Evolutionary conservation across 441 rosid species (phyloP).

Genomic region (Cnidoscolus chayamansa): DNA sequence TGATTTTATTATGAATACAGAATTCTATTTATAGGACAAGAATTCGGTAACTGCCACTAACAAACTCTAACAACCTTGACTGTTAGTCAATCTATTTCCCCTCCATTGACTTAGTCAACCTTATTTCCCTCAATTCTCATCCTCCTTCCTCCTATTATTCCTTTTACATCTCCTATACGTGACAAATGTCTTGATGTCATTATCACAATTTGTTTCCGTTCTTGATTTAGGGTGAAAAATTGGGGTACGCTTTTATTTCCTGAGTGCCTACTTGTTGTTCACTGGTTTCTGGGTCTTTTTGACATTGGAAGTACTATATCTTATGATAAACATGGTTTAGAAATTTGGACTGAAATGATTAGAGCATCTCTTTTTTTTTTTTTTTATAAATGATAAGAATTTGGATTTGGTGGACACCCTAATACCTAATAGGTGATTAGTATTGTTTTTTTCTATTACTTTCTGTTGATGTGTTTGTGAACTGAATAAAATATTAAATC

Average conservation of each 20-base stretch:
- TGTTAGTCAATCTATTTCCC: too few relatives aligned
- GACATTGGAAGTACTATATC: neutral
- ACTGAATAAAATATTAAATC: neutral
- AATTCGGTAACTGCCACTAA: too few relatives aligned
- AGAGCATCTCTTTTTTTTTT: neutral
- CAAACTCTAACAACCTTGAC: too few relatives aligned
- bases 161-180: too few relatives aligned
- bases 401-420: neutral
- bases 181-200: neutral
- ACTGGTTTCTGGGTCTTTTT: neutral
- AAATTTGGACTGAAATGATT: too few relatives aligned
- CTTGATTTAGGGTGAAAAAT: too few relatives aligned
- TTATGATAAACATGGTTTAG: too few relatives aligned
- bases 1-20: too few relatives aligned
- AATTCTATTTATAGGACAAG: too few relatives aligned
- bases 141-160: too few relatives aligned
- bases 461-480: neutral
- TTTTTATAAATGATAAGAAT: neutral
- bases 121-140: too few relatives aligned
- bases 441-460: neutral
- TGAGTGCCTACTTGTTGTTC: neutral
- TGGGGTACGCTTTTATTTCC: neutral
- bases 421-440: neutral
- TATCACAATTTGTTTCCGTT: neutral
- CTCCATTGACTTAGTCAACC: too few relatives aligned